phyloP scores from a whole-genome alignment of 495 filamentous ascomycete species.

The Terfezia claveryi region DNA sequence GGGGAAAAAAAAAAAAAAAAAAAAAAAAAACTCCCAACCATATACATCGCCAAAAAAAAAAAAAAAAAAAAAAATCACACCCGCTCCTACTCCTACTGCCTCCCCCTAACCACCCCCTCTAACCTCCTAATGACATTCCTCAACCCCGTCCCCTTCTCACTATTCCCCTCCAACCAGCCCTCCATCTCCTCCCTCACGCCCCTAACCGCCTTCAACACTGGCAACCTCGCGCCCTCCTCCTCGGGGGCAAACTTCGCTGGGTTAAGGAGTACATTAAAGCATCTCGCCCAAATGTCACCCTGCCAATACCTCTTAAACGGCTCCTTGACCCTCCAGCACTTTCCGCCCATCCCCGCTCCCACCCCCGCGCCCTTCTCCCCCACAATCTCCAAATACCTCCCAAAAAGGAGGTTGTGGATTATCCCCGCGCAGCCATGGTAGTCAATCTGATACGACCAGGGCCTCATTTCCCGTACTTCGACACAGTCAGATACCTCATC shows the following conservation, averaged over 20 bases:
- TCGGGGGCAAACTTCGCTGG: slow-evolving; percentile 37
- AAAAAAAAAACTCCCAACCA: too few species aligned
- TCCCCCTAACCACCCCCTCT: slow-evolving; percentile 31
- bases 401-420: slow-evolving; percentile 70
- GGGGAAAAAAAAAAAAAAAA: too few species aligned
- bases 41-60: not conserved
- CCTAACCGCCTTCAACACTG: slow-evolving; percentile 43
- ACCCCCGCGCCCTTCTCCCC: slow-evolving; percentile 24
- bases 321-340: slow-evolving; percentile 51
- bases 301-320: slow-evolving; percentile 86
- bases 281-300: slow-evolving; percentile 61
- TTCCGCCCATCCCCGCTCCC: slow-evolving; percentile 27
- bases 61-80: not conserved
- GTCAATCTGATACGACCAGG: slow-evolving; percentile 93
- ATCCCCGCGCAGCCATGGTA: slow-evolving; percentile 79
- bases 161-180: slow-evolving; percentile 53
- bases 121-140: slow-evolving; percentile 46
- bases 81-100: not conserved
- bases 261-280: slow-evolving; percentile 76
- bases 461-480: slow-evolving; percentile 76
- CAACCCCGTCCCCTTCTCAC: slow-evolving; percentile 59
- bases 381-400: slow-evolving; percentile 75
- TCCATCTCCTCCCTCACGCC: slow-evolving; percentile 60
- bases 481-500: slow-evolving; percentile 54
- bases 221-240: slow-evolving; percentile 40